phyloP scores from a whole-genome alignment of 768 basidiomycete genomes.

The Symmetrospora coprosmae region DNA sequence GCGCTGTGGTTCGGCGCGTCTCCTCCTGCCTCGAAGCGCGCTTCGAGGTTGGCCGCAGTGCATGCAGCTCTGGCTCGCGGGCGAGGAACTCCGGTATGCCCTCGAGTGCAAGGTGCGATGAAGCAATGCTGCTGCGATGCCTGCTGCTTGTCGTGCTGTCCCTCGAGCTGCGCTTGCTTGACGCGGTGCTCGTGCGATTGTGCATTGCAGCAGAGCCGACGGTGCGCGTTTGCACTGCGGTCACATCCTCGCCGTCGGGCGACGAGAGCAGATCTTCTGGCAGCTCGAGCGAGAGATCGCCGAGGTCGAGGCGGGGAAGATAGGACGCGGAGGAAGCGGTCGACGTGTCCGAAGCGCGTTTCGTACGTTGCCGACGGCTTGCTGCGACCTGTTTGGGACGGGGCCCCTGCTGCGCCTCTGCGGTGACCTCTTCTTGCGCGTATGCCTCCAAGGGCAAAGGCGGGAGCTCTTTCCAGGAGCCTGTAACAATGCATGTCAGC shows the following conservation, averaged over 20 bases:
- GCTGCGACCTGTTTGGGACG: not conserved
- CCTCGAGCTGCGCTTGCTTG: not conserved
- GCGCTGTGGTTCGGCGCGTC: too few relatives aligned
- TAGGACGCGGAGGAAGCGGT: not conserved
- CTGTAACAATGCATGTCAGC: not conserved
- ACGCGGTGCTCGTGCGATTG: not conserved
- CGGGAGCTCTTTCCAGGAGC: too few relatives aligned
- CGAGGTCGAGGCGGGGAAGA: not conserved
- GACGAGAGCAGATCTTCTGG: not conserved
- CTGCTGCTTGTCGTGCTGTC: slow-evolving; percentile 3
- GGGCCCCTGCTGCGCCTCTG: not conserved
- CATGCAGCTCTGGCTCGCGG: too few relatives aligned
- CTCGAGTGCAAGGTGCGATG: too few relatives aligned
- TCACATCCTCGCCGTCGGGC: not conserved
- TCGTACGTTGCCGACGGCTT: not conserved
- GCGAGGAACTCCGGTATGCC: too few relatives aligned
- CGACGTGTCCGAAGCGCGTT: not conserved
- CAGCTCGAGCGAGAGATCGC: not conserved
- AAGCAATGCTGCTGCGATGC: too few relatives aligned
- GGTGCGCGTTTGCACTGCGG: not conserved
- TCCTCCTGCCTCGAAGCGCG: too few relatives aligned
- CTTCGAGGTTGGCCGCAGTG: too few relatives aligned
- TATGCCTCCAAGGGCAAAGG: too few relatives aligned
- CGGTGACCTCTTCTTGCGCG: too few relatives aligned
- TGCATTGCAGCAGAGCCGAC: not conserved